Base-by-base conservation (phyloP, 192 early-diverging fungal species). In the Linnemannia zychae region DNA sequence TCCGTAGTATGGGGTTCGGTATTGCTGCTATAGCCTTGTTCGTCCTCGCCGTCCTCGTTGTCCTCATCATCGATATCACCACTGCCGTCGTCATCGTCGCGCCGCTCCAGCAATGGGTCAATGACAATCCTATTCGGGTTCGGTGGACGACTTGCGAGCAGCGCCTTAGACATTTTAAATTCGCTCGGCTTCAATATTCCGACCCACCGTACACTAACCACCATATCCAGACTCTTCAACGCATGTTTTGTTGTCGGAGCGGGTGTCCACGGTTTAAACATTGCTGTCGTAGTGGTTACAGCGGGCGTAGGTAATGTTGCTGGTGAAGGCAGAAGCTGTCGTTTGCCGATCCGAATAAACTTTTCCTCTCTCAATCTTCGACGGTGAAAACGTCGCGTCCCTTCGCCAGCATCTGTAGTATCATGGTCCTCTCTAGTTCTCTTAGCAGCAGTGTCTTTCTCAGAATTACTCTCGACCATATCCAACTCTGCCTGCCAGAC, bases 171-270 rank as follows among this genome's bases (percentile, higher is more conserved):
- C 11, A 71, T 0, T 1, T 7, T 46, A n/a, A 71, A 48, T 44
- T 71, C 69, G 9, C 38, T 71, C 24, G 40, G 46, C 2, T 16
- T 17, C 18, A 71, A n/a, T 17, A 71, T 38, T 20, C 69, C 69
- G n/a, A 71, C 69, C 69, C 69, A 71, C 40, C 69, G 69, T 0
- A 71, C 40, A 48, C 69, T 48, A 7, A 71, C 46, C 40, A 46
- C 69, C 38, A 9, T n/a, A 15, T 46, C 67, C 7, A 38, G 37
- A 12, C 36, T 6, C 18, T 38, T 38, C 22, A 48, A 37, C 1
- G 22, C 24, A 0, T 48, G 7, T 22, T 40, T 68, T 20, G 18
- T 38, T 40, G 22, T 36, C 36, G 67, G 67, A 11, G 37, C 28
- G 28, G 67, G 67, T 38, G 34, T 68, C 67, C 28, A 63, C 15